Evolutionary conservation across 2,329 filamentous ascomycete species (phyloP), one percentile per base, ranked within the genome.

Genomic region (Dothidotthia symphoricarpi): DNA sequence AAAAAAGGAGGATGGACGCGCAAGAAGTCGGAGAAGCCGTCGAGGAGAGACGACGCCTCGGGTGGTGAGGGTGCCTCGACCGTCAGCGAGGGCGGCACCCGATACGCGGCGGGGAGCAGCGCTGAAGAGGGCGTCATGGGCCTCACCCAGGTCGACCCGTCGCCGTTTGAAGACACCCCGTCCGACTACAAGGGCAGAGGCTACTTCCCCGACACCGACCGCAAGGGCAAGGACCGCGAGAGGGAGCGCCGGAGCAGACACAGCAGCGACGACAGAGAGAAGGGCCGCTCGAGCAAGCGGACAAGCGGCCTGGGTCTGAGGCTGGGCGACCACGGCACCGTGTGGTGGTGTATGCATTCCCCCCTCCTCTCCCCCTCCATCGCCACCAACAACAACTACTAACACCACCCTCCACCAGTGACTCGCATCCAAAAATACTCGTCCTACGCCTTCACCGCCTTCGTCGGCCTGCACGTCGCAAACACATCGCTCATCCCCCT

Each of bases 381-480:
- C 10, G 6, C 13, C 28, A 17, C 42, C 38, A 19, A 41, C 38
- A 31, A n/a, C n/a, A n/a, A n/a, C n/a, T n/a, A n/a, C n/a, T n/a
- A n/a, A n/a, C n/a, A n/a, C n/a, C n/a, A n/a, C n/a, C n/a, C n/a
- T 7, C 19, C 22, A 13, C 7, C 48, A 88, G 85, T 94, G 36
- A 77, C 77, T 4, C 80, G 86, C 31, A 75, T 93, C 24, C 93
- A 97, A 67, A 85, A 82, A 64, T 95, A 95, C 74, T 93, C 88
- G 1, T 88, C 86, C 51, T 94, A 95, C 49, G 64, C 69, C 47
- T 66, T 68, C 47, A 64, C 68, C 28, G 54, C 66, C 58, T 64
- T 73, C 49, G 64, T 68, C 26, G 57, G 69, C 43, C 66, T 71
- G 32, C 70, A 71, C 49, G 55, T 69, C 43, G 56, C 64, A 24